Conservation (phyloP, 352 stramenopile genomes). For the Pythium phragmiticola region DNA sequence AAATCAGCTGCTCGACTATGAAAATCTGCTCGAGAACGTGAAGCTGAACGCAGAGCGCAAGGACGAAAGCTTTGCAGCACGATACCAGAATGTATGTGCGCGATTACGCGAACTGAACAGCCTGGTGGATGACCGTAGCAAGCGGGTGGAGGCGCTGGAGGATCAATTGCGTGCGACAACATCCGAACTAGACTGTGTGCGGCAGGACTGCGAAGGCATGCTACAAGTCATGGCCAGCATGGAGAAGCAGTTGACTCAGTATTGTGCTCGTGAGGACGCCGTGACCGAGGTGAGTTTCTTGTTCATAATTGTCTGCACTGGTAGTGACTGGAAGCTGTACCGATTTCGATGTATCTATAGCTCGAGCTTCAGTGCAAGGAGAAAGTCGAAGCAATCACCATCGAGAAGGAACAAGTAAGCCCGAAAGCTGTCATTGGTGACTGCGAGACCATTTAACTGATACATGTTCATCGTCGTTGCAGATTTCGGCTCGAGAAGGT, state of each 20-base stretch:
- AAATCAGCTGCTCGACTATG: constrained; percentile 61
- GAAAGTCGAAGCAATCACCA: constrained; percentile 61
- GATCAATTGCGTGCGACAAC: constrained; percentile 38
- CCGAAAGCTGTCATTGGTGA: neutral
- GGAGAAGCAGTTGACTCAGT: constrained; percentile 83
- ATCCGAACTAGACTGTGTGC: constrained; percentile 60
- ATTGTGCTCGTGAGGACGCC: constrained; percentile 67
- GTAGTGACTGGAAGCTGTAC: neutral
- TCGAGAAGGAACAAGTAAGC: constrained; percentile 76
- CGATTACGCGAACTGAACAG: constrained; percentile 62
- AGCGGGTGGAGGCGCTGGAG: constrained; percentile 49
- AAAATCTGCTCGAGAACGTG: constrained; percentile 50
- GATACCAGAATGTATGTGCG: constrained; percentile 75
- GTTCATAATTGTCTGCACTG: neutral
- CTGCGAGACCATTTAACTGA: neutral
- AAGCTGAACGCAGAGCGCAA: constrained; percentile 63
- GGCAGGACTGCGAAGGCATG: constrained; percentile 82
- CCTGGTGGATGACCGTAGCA: constrained; percentile 56
- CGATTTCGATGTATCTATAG: constrained; percentile 24
- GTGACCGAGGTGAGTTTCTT: constrained; percentile 50
- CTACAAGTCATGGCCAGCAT: constrained; percentile 78
- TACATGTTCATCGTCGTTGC: neutral
- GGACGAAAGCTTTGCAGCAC: constrained; percentile 49
- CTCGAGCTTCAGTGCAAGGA: constrained; percentile 70
- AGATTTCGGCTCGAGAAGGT: constrained; percentile 61